Percentiles rank a stretch among this genome's conserved stretches.
These are phyloP conservation scores for Ceratobasidium sp. DNA, from an alignment of 1,284 basidiomycete genomes.

Conservation along the genomic window DNA sequence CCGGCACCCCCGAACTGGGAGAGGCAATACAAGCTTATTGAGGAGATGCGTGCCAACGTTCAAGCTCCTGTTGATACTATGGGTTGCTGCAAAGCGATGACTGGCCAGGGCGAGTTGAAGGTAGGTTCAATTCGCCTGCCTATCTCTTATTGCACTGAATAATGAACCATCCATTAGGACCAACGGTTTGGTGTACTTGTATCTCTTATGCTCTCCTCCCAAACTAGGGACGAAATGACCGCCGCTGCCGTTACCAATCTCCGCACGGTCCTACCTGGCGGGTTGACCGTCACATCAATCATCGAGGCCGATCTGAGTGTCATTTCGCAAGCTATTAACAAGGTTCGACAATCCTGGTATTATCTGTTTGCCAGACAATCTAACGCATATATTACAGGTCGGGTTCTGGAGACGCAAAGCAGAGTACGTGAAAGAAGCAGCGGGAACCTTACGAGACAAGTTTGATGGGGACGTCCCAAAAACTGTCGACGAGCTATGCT, in stretches of 20 bases:
- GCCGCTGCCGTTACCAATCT: constrained; percentile 86
- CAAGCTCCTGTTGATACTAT: constrained; percentile 92
- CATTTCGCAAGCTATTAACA: constrained; percentile 86
- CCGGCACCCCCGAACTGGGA: constrained; percentile 81
- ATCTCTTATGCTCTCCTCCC: constrained; percentile 94
- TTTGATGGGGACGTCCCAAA: constrained; percentile 87
- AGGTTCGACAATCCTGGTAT: constrained; percentile 56
- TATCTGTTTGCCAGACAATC: background rate
- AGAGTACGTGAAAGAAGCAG: constrained; percentile 66
- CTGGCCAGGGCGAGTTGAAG: constrained; percentile 74
- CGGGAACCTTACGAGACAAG: constrained; percentile 75
- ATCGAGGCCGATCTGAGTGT: constrained; percentile 72
- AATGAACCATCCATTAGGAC: constrained; percentile 65
- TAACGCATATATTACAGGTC: constrained; percentile 56
- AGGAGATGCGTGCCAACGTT: constrained; percentile 79
- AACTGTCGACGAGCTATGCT: constrained; percentile 87
- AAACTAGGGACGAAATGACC: constrained; percentile 95
- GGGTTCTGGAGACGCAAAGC: constrained; percentile 95
- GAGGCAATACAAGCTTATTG: constrained; percentile 81
- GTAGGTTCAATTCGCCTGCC: constrained; percentile 58
- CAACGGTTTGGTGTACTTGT: constrained; percentile 88
- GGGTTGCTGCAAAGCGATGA: constrained; percentile 83
- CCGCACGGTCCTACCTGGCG: constrained; percentile 80
- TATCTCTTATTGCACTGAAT: background rate
- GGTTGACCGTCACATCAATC: constrained; percentile 80